Evolutionary conservation across 768 basidiomycete genomes (phyloP).

Genomic region (Rhodotorula babjevae): DNA sequence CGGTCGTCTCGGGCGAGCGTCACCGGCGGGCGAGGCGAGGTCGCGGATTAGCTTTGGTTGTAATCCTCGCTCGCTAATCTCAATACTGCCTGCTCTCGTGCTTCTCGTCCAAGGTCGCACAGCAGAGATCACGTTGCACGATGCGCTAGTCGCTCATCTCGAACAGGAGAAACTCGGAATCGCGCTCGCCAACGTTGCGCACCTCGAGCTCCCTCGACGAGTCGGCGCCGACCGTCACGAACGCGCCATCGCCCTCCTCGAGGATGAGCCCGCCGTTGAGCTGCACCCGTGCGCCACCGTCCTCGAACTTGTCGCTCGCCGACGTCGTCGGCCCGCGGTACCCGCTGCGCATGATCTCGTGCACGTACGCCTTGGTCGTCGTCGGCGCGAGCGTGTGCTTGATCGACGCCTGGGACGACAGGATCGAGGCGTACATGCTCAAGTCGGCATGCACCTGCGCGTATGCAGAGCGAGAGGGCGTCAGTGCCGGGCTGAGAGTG

Average conservation of each 20-base stretch:
- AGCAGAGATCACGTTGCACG: too few species aligned
- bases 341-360: constrained; percentile 77
- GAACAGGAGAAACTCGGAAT: constrained; percentile 73
- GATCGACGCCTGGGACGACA: constrained; percentile 58
- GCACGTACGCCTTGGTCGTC: constrained; percentile 68
- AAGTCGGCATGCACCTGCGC: constrained; percentile 47
- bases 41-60: too few species aligned
- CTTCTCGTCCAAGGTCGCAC: too few species aligned
- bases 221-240: constrained; percentile 54
- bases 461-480: constrained; percentile 51
- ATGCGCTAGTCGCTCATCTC: constrained; percentile 54
- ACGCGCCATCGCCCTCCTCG: constrained; percentile 83
- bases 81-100: too few species aligned
- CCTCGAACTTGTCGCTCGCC: constrained; percentile 46
- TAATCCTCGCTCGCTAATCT: too few species aligned
- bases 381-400: constrained; percentile 52
- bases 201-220: constrained; percentile 49
- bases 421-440: constrained; percentile 67
- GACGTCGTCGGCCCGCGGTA: constrained; percentile 55
- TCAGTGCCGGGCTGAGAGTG: too few species aligned
- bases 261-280: constrained; percentile 56
- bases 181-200: constrained; percentile 60
- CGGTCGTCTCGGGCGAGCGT: too few species aligned
- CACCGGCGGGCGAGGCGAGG: too few species aligned
- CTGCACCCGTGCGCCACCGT: constrained; percentile 59